Percentiles rank a stretch among this genome's conserved stretches.
These are phyloP conservation scores for Astragalus glycyphyllos DNA, from an alignment of 306 rosid genomes.

Conservation along the genomic window DNA sequence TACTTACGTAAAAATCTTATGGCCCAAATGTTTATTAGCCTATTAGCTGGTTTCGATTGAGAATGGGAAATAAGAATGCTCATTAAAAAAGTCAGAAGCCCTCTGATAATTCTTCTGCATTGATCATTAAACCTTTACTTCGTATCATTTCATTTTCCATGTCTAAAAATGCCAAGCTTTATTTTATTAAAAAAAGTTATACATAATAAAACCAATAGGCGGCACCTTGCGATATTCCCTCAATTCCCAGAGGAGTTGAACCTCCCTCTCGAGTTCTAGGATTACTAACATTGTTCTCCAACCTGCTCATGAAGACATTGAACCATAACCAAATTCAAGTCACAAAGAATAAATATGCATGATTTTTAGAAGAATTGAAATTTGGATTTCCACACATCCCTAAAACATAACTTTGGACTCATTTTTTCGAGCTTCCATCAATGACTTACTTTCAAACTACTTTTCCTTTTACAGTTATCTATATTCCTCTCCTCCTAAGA, in stretches of 20 bases:
- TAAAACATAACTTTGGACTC: neutral
- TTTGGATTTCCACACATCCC: slow-evolving; percentile 1
- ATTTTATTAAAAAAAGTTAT: neutral
- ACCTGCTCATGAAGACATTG: slow-evolving; percentile 57
- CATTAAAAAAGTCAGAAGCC: slow-evolving; percentile 15
- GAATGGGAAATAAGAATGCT: slow-evolving; percentile 23
- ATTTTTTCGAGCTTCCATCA: slow-evolving; percentile 4
- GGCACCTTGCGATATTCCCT: slow-evolving; percentile 86
- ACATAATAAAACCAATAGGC: neutral
- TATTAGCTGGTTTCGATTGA: neutral
- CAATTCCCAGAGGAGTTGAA: slow-evolving; percentile 77
- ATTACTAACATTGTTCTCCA: slow-evolving; percentile 99
- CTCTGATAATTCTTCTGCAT: neutral
- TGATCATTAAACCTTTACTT: slow-evolving; percentile 1
- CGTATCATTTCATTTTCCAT: slow-evolving; percentile 2
- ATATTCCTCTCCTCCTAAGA: slow-evolving; percentile 3
- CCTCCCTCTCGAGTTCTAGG: slow-evolving; percentile 95
- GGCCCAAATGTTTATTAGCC: slow-evolving; percentile 1
- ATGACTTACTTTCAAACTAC: neutral
- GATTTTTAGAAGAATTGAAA: slow-evolving; percentile 5
- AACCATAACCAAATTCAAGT: slow-evolving; percentile 12
- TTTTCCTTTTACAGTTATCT: slow-evolving; percentile 12
- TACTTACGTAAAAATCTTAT: slow-evolving; percentile 29
- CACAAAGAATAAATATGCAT: neutral
- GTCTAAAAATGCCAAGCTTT: neutral